Evolutionary conservation across 371 early-diverging fungal species (phyloP), one percentile per base, ranked within the genome.

Genomic region (Haplosporangium sp.): DNA sequence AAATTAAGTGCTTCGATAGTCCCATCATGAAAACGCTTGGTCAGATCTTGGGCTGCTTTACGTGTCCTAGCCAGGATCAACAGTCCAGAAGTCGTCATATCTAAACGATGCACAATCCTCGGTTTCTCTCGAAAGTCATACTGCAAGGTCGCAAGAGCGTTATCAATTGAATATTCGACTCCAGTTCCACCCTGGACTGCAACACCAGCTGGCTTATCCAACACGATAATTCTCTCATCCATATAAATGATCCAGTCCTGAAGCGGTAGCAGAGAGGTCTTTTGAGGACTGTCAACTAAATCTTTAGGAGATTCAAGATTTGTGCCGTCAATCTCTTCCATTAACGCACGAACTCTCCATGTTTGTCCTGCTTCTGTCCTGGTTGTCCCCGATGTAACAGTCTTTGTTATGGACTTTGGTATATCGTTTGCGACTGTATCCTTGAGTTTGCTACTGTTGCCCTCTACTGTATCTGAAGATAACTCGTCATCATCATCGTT

Each of bases 61-160:
- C 77, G 64, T 45, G 72, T 77, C 61, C 73, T 72, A 4, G 72
- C 77, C 9, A 72, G 19, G n/a, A 72, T 42, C 38, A 77, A 48
- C n/a, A 77, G 7, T 8, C 77, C 77, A 15, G 77, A 69, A 0
- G 77, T 77, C 13, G 77, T 72, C 69, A 39, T 65, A 58, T 77
- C 77, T 34, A 77, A 37, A 4, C 77, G 34, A 19, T 77, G 77
- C 19, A 77, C 77, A n/a, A 77, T 47, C 17, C 73, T 50, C 8
- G 77, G 77, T 37, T 61, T 59, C 2, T 72, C 65, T 19, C 42
- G 52, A 27, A 58, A 65, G 3, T 10, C 57, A 11, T 58, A 60
- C 20, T 69, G 68, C 1, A 77, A 53, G n/a, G 61, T 72, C 50
- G 65, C 50, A 2, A 77, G 53, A 2, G 72, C 72, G 27, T 44